phyloP scores from a whole-genome alignment of 176 grass and related monocot species.

The Tillandsia fasciculata region DNA sequence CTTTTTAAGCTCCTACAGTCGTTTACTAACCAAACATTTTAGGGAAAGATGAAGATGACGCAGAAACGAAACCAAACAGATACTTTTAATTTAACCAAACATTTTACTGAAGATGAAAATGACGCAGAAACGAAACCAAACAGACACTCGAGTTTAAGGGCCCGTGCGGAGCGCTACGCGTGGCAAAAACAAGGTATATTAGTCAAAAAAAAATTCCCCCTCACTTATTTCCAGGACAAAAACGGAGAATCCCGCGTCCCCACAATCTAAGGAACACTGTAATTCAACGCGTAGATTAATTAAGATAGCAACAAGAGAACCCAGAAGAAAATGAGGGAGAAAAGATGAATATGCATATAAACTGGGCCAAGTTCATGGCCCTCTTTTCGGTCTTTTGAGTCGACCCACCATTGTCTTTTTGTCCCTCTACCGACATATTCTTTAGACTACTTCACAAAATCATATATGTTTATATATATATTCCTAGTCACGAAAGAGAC shows the following conservation, averaged over 20 bases:
- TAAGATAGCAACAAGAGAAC: not conserved
- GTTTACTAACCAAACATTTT: too few species aligned
- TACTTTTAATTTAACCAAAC: too few species aligned
- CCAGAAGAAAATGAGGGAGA: conserved; percentile 33
- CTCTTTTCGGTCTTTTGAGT: conserved; percentile 11
- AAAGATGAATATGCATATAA: not conserved
- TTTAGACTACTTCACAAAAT: not conserved
- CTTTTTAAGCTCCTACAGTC: too few species aligned
- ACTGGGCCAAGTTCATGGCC: not conserved
- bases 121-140: too few species aligned
- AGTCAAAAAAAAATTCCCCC: not conserved
- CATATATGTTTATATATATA: conserved; percentile 9
- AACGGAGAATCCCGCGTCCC: conserved; percentile 6
- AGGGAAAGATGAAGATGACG: too few species aligned
- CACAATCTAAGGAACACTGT: conserved; percentile 24
- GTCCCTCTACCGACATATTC: conserved; percentile 47
- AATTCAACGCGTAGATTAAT: conserved; percentile 3
- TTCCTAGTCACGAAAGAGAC: conserved; percentile 28
- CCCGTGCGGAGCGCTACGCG: too few species aligned
- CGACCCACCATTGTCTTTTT: conserved; percentile 37
- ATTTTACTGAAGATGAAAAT: too few species aligned
- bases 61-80: too few species aligned
- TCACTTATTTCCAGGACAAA: not conserved
- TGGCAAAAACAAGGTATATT: too few species aligned
- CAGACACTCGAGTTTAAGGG: too few species aligned